Evolutionary conservation across 2,329 filamentous ascomycete genomes (phyloP), one percentile per base, ranked within the genome.

Genomic region (Emergomyces orientalis): DNA sequence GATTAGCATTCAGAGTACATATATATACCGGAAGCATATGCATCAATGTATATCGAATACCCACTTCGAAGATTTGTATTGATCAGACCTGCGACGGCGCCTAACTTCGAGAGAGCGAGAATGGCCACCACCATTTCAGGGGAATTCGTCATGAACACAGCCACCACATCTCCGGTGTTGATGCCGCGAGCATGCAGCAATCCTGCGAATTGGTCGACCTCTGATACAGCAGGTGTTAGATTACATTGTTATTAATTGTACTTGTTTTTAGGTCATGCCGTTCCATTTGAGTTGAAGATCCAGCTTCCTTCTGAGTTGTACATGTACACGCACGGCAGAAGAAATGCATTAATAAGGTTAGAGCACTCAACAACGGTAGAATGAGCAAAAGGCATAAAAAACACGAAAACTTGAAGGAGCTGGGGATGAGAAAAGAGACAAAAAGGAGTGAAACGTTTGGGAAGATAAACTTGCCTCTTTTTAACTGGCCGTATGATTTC

Each of bases 121-220:
- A 77, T 70, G 1, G 71, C 70, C 22, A 80, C 71, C 1, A 80
- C 72, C 77, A 81, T 80, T 65, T 81, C 79, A 0, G 78, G 79
- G 0, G 78, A 80, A 64, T 82, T 82, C 14, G 73, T 77, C 57
- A 75, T 79, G 69, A 79, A 81, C 1, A 81, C 73, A 4, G 74
- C 78, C 19, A 81, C 75, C 54, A 75, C 75, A 63, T 80, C 78
- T 1, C 76, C 75, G 0, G 71, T 61, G 34, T 69, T 67, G 17
- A 81, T 68, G 11, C 72, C 75, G 59, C 74, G 71, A 4, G 66
- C 67, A 59, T 75, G 72, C 32, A 81, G 68, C 32, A 78, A 69
- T 17, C 74, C 73, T n/a, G 78, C 78, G 62, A 81, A 70, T 57
- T 75, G 73, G 64, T 79, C 74, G 58, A 76, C 76, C 65, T 78